Evolutionary conservation across 148 eudicot species (phyloP).

Genomic region (Nepenthes gracilis): DNA sequence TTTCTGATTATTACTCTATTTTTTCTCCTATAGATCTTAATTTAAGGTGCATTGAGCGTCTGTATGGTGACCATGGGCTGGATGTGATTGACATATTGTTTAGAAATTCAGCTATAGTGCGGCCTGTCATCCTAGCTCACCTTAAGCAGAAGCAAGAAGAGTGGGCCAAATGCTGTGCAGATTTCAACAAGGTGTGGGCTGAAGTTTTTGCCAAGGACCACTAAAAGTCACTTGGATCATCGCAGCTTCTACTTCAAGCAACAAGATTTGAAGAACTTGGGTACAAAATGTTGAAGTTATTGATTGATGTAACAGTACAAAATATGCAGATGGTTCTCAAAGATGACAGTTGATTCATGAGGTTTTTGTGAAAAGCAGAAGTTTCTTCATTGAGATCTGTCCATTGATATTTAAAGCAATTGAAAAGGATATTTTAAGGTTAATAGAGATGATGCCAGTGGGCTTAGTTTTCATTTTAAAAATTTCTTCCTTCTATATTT

Average conservation of each 20-base stretch:
- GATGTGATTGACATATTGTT: constrained; percentile 85
- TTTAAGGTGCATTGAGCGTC: constrained; percentile 87
- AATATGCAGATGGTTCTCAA: no score
- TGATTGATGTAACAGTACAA: no score
- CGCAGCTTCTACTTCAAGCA: constrained; percentile 99
- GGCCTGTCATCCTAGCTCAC: constrained; percentile 79
- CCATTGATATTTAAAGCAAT: no score
- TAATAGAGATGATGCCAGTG: no score
- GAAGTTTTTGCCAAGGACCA: constrained; percentile 88
- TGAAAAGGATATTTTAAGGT: no score
- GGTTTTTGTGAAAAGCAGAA: no score
- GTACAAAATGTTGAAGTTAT: constrained; percentile 65
- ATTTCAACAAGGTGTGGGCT: constrained; percentile 93
- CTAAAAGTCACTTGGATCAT: constrained; percentile 90
- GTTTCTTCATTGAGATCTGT: no score
- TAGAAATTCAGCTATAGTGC: constrained; percentile 49
- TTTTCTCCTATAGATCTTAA: constrained; percentile 45
- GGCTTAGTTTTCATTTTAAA: no score
- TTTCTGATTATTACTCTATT: constrained; percentile 3
- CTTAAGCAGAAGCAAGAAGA: constrained; percentile 95
- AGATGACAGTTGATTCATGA: no score
- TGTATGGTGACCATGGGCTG: constrained; percentile 94
- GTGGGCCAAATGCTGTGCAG: constrained; percentile 82
- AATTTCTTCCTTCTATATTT: not conserved
- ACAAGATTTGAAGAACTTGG: constrained; percentile 89